Base-by-base conservation (phyloP, 495 filamentous ascomycete genomes). In the Penicillium mononematosum region DNA sequence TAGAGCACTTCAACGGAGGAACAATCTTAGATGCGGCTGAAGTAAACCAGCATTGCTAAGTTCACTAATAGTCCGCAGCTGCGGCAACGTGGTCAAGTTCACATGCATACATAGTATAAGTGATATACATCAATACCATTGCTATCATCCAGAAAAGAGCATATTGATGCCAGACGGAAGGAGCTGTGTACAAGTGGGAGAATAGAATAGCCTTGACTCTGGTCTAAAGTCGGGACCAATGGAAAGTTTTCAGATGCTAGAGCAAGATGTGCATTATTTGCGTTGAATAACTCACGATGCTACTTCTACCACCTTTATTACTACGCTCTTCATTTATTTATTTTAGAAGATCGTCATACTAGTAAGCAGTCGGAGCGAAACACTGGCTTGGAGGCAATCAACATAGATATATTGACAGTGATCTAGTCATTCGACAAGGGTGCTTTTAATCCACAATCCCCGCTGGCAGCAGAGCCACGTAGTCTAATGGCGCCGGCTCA, bases 401-500 rank as follows among this genome's bases (percentile, higher is more conserved):
- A 16, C 34, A 36, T 36, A n/a, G 36, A 9, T 39, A 39, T 16
- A n/a, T 16, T 38, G 5, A 38, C 34, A 38, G 14, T 38, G 14
- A 16, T 38, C 14, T 45, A 16, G 20, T 24, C 12, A 31, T 32
- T 29, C 10, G 1, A 20, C 25, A 50, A 10, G 60, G 25, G 27
- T 45, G 44, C 36, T 70, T 38, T 20, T 73, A 87, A 68, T 88
- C 84, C n/a, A 87, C 69, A 53, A 83, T 64, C 0, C 84, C 85
- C 14, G 70, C 56, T 0, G 86, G 85, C 45, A 89, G 62, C 42
- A 90, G 61, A 19, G 79, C 73, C 45, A 90, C 70, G 72, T 89
- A 90, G 69, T 90, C 87, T 63, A 90, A 45, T 42, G 85, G 82
- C 42, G 86, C 86, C 22, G 71, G 72, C 72, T 89, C 86, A 38